These are phyloP conservation scores for Fusarium annulatum DNA, from an alignment of 2,329 filamentous ascomycete genomes.

Conservation along the genomic window DNA sequence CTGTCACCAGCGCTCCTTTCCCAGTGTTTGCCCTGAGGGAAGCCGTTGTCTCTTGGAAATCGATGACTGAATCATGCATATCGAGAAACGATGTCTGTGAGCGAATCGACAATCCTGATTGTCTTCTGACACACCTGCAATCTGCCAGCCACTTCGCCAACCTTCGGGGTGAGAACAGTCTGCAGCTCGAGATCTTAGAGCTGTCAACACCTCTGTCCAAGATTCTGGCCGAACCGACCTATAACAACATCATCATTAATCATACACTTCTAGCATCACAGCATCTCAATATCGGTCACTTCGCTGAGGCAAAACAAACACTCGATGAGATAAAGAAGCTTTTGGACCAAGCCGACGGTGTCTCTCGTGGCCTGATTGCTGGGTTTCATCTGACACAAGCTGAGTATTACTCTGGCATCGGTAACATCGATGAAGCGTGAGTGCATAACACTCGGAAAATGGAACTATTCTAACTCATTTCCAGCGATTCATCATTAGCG, in stretches of 20 bases:
- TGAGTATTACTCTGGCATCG: constrained; percentile 77
- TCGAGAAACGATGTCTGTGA: constrained; percentile 56
- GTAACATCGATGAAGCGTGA: constrained; percentile 71
- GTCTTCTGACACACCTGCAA: constrained; percentile 61
- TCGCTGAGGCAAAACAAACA: constrained; percentile 59
- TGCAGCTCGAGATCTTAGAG: constrained; percentile 61
- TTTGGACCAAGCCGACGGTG: constrained; percentile 51
- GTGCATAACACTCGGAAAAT: constrained; percentile 22
- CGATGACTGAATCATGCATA: constrained; percentile 53
- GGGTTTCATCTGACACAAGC: constrained; percentile 76
- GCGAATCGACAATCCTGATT: constrained; percentile 61
- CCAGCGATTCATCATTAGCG: constrained; percentile 48
- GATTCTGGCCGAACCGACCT: constrained; percentile 46
- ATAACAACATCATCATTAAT: constrained; percentile 58
- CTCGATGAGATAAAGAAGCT: constrained; percentile 69
- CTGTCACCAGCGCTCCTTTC: constrained; percentile 49
- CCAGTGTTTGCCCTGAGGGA: constrained; percentile 48
- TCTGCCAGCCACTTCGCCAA: constrained; percentile 63
- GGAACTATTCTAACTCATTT: constrained; percentile 19
- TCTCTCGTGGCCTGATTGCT: constrained; percentile 55
- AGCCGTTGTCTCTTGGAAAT: constrained; percentile 58
- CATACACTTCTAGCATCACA: constrained; percentile 63
- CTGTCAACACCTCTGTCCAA: constrained; percentile 57
- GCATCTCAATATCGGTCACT: constrained; percentile 65
- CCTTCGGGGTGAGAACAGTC: constrained; percentile 60